Evolutionary conservation across 495 filamentous ascomycete species (phyloP).

Genomic region (Penicillium riverlandense): DNA sequence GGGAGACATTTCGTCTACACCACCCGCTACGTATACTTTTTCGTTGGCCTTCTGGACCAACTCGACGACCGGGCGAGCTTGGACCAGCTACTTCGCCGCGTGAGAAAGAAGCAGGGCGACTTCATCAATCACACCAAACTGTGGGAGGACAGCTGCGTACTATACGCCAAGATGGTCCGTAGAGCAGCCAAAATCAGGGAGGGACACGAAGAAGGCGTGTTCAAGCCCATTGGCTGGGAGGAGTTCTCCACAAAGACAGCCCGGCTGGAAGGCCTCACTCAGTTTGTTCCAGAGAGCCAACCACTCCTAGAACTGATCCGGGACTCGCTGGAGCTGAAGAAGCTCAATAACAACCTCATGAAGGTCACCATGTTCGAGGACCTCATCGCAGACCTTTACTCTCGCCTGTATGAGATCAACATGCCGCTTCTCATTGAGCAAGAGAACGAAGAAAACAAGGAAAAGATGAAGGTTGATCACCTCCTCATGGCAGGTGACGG

Average conservation of each 20-base stretch:
- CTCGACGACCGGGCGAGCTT: constrained; percentile 72
- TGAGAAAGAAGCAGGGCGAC: constrained; percentile 75
- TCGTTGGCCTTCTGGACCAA: constrained; percentile 64
- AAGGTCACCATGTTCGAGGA: constrained; percentile 82
- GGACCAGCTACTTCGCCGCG: constrained; percentile 71
- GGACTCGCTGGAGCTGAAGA: constrained; percentile 85
- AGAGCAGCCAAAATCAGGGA: constrained; percentile 56
- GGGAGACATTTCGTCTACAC: constrained; percentile 94
- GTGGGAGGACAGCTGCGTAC: constrained; percentile 73
- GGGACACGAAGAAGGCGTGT: constrained; percentile 66
- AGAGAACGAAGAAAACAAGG: constrained; percentile 44
- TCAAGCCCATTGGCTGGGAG: constrained; percentile 70
- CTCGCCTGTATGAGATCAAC: constrained; percentile 61
- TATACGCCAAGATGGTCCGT: constrained; percentile 67
- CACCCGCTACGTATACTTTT: constrained; percentile 77
- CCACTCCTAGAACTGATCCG: constrained; percentile 63
- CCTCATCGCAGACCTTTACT: constrained; percentile 80
- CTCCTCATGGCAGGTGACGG: constrained; percentile 39
- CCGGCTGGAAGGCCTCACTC: constrained; percentile 44
- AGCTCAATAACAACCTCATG: constrained; percentile 77
- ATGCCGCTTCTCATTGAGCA: constrained; percentile 39
- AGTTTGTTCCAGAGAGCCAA: constrained; percentile 32
- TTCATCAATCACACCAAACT: constrained; percentile 78
- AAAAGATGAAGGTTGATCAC: constrained; percentile 54
- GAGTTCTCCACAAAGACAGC: constrained; percentile 63